These are phyloP conservation scores for Kwoniella heveanensis DNA, from an alignment of 768 basidiomycete species.

Conservation along the genomic window DNA sequence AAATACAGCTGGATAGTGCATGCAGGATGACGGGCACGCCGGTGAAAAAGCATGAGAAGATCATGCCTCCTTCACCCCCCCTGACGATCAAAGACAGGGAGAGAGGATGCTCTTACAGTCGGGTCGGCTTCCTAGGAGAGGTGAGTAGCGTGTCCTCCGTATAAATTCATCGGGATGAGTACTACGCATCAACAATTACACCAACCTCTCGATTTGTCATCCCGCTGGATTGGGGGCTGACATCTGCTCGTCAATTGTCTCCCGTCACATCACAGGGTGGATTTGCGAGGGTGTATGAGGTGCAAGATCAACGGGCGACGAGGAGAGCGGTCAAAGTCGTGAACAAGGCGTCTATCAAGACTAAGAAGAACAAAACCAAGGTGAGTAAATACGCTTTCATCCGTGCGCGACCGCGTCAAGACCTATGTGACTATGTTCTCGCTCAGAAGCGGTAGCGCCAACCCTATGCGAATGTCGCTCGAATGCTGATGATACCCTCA, in stretches of 20 bases:
- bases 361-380: slow-evolving; percentile 97
- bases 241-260: not conserved
- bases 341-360: slow-evolving; percentile 85
- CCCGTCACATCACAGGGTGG: slow-evolving; percentile 64
- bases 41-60: slow-evolving; percentile 34
- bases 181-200: too few species aligned
- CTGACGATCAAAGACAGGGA: slow-evolving; percentile 37
- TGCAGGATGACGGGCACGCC: slow-evolving; percentile 8
- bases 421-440: not conserved
- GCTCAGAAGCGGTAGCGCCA: too few species aligned
- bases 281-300: slow-evolving; percentile 94
- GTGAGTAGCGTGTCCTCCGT: too few species aligned
- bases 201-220: too few species aligned
- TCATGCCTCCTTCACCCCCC: slow-evolving; percentile 46
- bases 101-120: slow-evolving; percentile 60
- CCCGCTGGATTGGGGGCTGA: not conserved
- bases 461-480: too few species aligned
- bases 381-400: slow-evolving; percentile 60
- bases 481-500: slow-evolving; percentile 8
- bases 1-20: not conserved
- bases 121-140: slow-evolving; percentile 87
- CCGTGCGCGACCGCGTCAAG: too few species aligned
- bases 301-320: slow-evolving; percentile 68
- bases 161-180: too few species aligned
- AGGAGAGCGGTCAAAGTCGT: slow-evolving; percentile 90